Base-by-base conservation (phyloP, 345 rosid species). In the Murraya koenigii region DNA sequence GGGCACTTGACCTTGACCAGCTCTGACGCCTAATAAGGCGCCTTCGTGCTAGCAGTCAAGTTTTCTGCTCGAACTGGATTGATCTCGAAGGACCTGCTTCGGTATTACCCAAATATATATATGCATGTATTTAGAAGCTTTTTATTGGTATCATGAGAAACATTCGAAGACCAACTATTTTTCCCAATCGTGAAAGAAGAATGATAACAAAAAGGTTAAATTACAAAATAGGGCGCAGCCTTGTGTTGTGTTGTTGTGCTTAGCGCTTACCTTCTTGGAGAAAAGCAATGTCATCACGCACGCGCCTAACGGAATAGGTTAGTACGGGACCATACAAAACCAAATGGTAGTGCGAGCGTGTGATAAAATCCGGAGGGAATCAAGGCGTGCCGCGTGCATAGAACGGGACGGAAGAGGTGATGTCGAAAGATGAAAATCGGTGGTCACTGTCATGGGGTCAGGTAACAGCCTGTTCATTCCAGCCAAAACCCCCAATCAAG, bases 371-470 rank as follows among this genome's bases (percentile, higher is more conserved):
- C 36, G 15, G 64, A 33, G 63, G 39, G 80, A 80, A 66, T 75
- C 61, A 75, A n/a, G 74, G 67, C 23, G 32, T 69, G 58, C 73
- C 71, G 67, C 23, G 32, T 69, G 58, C 73, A 54, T 32, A 49
- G 20, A 38, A 77, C 78, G 76, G 84, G 84, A 76, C 71, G 82
- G 78, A 8, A 8, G 75, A 13, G 55, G 6, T 77, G 86, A 72
- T 7, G 58, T 30, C 11, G 82, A 72, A 69, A 81, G 76, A 66
- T 19, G 56, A 77, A 41, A 23, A 38, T 64, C 38, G 78, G 71
- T 22, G 75, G 80, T 71, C 86, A 60, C 47, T 76, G 28, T 71
- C 79, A 30, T 70, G 81, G 85, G 84, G 79, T 65, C 85, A 9
- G 23, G 4, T 62, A 75, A 81, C 86, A 81, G 86, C 66, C 82